Evolutionary conservation across 2,329 filamentous ascomycete species (phyloP).

Genomic region (Beauveria pseudobassiana): DNA sequence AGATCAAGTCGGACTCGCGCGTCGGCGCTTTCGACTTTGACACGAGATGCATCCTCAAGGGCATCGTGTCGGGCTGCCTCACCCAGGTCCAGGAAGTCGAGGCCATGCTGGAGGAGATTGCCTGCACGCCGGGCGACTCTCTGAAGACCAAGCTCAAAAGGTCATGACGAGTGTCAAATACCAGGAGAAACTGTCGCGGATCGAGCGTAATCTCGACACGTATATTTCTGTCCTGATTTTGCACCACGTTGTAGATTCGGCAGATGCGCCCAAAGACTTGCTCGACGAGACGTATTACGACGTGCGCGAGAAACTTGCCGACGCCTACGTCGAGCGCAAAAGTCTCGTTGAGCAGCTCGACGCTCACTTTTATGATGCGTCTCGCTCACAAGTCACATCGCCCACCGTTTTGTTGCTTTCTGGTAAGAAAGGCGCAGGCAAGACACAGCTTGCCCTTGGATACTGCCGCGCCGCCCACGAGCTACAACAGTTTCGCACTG

Average conservation of each 20-base stretch:
- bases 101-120: conserved; percentile 7
- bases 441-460: conserved; percentile 6
- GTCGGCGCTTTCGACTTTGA: conserved; percentile 2
- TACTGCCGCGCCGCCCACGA: conserved; percentile 3
- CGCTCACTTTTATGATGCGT: background rate
- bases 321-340: background rate
- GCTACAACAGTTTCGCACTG: conserved; percentile 5
- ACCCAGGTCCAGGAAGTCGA: conserved; percentile 7
- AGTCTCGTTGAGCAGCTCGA: background rate
- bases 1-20: conserved; percentile 4
- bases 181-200: conserved; percentile 5
- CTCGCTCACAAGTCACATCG: conserved; percentile 1
- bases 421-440: background rate
- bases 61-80: conserved; percentile 8
- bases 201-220: conserved; percentile 4
- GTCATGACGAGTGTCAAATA: conserved; percentile 8
- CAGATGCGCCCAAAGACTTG: conserved; percentile 2
- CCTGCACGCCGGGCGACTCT: conserved; percentile 7
- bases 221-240: conserved; percentile 8
- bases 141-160: conserved; percentile 7
- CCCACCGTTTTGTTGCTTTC: conserved; percentile 1
- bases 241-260: conserved; percentile 7
- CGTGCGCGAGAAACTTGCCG: background rate
- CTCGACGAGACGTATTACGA: conserved; percentile 3
- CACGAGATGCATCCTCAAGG: conserved; percentile 10